A percentile compares a stretch with the other conserved stretches of the same genome.
Conservation (phyloP, 208 protist species). For the Leishmania martiniquensis region DNA sequence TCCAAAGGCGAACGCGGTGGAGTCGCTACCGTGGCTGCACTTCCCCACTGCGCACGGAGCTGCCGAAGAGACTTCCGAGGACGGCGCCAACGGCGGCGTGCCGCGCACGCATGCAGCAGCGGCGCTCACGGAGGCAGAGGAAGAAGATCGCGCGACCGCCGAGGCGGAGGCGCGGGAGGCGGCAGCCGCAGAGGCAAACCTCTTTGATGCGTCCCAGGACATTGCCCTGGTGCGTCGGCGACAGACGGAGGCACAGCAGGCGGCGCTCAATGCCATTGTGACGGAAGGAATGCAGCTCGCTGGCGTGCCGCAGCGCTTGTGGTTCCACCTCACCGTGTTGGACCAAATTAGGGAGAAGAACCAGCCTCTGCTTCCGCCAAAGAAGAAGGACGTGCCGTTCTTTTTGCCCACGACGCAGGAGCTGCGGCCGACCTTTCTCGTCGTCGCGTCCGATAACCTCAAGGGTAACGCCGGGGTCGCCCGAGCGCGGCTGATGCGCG, state of each 20-base stretch:
- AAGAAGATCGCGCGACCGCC: slow-evolving; percentile 25
- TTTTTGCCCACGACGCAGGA: slow-evolving; percentile 88
- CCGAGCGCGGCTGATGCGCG: slow-evolving; percentile 27
- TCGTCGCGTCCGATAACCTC: slow-evolving; percentile 51
- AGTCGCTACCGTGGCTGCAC: slow-evolving; percentile 68
- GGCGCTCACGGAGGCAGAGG: slow-evolving; percentile 25
- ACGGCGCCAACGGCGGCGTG: slow-evolving; percentile 11
- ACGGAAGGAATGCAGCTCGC: slow-evolving; percentile 65
- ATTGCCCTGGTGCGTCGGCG: slow-evolving; percentile 54
- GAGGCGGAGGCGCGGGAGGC: slow-evolving; percentile 31
- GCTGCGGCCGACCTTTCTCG: slow-evolving; percentile 82
- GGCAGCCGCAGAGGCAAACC: slow-evolving; percentile 39
- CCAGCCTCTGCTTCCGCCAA: slow-evolving; percentile 85
- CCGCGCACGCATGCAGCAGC: slow-evolving; percentile 6
- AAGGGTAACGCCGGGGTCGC: slow-evolving; percentile 9
- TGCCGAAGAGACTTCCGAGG: slow-evolving; percentile 41
- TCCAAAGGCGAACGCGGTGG: slow-evolving; percentile 44
- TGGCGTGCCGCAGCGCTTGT: slow-evolving; percentile 71
- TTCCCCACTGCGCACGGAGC: slow-evolving; percentile 78
- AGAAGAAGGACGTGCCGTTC: slow-evolving; percentile 92
- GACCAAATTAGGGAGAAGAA: slow-evolving; percentile 93
- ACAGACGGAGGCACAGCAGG: slow-evolving; percentile 40
- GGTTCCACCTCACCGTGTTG: slow-evolving; percentile 85
- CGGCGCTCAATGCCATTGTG: slow-evolving; percentile 54
- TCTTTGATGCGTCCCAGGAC: slow-evolving; percentile 75